These are phyloP conservation scores for Pseudozyma sp. DNA, from an alignment of 1,284 basidiomycete genomes.

Conservation along the genomic window DNA sequence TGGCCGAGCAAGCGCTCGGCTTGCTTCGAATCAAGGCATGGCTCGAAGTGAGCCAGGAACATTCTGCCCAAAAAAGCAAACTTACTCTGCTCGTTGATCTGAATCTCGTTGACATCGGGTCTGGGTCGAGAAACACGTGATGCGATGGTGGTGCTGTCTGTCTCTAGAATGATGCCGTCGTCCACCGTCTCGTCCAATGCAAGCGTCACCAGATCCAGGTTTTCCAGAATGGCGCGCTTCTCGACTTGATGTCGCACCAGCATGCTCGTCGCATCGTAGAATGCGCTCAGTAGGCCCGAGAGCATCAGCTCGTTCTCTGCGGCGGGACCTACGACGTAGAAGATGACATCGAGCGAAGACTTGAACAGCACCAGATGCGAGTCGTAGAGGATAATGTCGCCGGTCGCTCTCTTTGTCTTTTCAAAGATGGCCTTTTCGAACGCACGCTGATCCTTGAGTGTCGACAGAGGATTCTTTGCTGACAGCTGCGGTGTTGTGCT, in stretches of 20 bases:
- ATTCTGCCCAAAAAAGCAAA: background rate
- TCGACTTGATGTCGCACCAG: slow-evolving; percentile 87
- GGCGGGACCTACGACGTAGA: slow-evolving; percentile 90
- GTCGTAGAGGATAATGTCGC: slow-evolving; percentile 92
- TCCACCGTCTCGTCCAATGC: slow-evolving; percentile 97
- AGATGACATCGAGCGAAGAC: slow-evolving; percentile 91
- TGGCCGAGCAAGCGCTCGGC: too few relatives aligned
- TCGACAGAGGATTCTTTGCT: slow-evolving; percentile 74
- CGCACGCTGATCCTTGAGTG: slow-evolving; percentile 89
- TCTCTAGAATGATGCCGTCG: slow-evolving; percentile 97
- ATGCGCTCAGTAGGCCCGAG: slow-evolving; percentile 81
- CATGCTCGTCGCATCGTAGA: slow-evolving; percentile 86
- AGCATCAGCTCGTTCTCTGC: slow-evolving; percentile 98
- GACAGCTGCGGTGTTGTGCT: slow-evolving; percentile 51
- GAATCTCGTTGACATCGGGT: slow-evolving; percentile 93
- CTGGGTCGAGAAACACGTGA: slow-evolving; percentile 91
- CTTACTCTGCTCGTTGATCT: slow-evolving; percentile 91
- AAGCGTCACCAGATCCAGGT: slow-evolving; percentile 89
- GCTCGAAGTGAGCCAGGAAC: too few relatives aligned
- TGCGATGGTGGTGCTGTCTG: slow-evolving; percentile 92
- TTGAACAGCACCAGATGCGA: slow-evolving; percentile 92
- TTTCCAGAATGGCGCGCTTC: slow-evolving; percentile 93
- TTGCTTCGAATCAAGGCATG: background rate
- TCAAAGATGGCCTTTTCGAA: slow-evolving; percentile 96
- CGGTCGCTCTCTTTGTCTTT: slow-evolving; percentile 73